These are phyloP conservation scores for Penicillium sclerotiorum DNA, from an alignment of 2,329 filamentous ascomycete species.

Conservation along the genomic window DNA sequence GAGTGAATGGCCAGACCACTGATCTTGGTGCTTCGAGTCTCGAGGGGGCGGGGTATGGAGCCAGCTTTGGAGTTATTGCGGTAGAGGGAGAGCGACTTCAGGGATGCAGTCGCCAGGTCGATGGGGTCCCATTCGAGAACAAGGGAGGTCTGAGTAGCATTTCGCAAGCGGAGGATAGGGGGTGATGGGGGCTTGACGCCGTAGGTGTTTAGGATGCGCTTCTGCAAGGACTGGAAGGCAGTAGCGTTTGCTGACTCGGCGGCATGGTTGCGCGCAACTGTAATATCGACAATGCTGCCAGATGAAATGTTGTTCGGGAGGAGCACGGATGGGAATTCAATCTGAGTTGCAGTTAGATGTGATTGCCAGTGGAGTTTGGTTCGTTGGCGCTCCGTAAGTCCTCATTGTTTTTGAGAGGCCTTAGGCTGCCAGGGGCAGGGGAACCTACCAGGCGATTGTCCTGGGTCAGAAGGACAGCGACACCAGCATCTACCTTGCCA, in stretches of 20 bases:
- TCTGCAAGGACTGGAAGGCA: conserved; percentile 82
- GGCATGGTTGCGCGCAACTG: conserved; percentile 79
- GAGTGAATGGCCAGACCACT: conserved; percentile 94
- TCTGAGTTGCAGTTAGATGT: conserved; percentile 56
- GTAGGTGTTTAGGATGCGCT: conserved; percentile 83
- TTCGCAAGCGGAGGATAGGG: conserved; percentile 85
- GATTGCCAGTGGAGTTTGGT: conserved; percentile 1
- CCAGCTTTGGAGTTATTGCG: conserved; percentile 97
- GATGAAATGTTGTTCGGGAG: conserved; percentile 93
- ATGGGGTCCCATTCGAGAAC: conserved; percentile 98
- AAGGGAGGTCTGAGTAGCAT: conserved; percentile 97
- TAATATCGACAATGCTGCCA: conserved; percentile 97
- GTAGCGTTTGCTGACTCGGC: conserved; percentile 76
- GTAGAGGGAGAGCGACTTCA: conserved; percentile 86
- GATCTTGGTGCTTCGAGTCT: conserved; percentile 95
- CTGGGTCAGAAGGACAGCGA: conserved; percentile 93
- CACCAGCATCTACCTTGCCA: conserved; percentile 98
- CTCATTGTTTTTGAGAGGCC: neutral
- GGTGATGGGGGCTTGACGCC: conserved; percentile 75
- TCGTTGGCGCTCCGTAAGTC: neutral
- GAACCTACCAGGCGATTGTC: conserved; percentile 87
- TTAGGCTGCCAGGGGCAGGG: conserved; percentile 5
- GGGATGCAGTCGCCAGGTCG: conserved; percentile 85
- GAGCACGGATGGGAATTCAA: conserved; percentile 97
- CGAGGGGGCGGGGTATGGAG: conserved; percentile 82